Evolutionary conservation across 345 rosid species (phyloP), one percentile per base, ranked within the genome.

Genomic region (Syzygium aqueum): DNA sequence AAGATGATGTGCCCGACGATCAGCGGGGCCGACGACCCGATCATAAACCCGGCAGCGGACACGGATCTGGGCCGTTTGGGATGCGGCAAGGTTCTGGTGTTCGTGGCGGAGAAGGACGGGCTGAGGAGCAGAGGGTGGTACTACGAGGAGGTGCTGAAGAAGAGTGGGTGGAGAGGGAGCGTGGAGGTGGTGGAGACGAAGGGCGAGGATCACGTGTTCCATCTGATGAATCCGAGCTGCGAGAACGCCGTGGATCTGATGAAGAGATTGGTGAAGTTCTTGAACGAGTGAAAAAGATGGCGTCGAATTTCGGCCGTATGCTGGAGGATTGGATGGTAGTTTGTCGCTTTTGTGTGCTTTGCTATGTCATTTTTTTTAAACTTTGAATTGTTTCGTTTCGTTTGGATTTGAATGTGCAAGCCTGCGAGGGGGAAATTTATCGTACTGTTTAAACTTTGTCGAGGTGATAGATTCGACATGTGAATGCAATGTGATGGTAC

Each of bases 11-110:
- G 85, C 54, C 93, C 94, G 4, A 56, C 86, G 9, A 90, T 89
- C 80, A 73, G 78, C 15, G 93, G 94, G 4, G 21, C 80, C 10
- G 90, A 88, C n/a, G 95, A 93, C 53, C 94, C 93, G 3, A 86
- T 46, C 53, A 3, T 92, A 85, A 92, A 92, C 61, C 94, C 95
- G 28, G 90, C 12, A 1, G 84, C 49, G 86, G 89, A 87, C 52
- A 86, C 90, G 50, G 86, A 90, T 27, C 85, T 92, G 86, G 51
- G 77, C 23, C 86, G n/a, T 2, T 19, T 93, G 51, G 85, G 86
- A 80, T 89, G 85, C 84, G 90, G 77, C 3, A 92, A 78, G 88
- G 87, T 90, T 67, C 85, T 89, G 84, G 93, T 93, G 49, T 86
- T 86, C 30, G 89, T 92, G 78, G 92, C 92, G 1, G 91, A 89